Conservation (phyloP, 305 asterid species). For the Vinca major region DNA sequence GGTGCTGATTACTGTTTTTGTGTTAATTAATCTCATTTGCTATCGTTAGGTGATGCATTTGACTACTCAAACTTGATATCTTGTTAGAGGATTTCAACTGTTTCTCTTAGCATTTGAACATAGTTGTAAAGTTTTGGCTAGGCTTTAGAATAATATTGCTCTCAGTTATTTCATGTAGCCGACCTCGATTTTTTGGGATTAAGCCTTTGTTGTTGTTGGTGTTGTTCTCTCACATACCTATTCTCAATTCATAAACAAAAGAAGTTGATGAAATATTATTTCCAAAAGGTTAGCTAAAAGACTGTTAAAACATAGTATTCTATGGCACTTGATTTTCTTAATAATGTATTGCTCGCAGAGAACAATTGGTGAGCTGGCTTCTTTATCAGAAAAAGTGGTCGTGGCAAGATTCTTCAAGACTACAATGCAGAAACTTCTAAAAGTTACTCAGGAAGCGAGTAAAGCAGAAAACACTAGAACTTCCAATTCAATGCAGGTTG, state of each 20-base stretch:
- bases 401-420: slow-evolving; percentile 39
- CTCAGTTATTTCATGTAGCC: too few species aligned
- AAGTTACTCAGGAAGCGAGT: slow-evolving; percentile 45
- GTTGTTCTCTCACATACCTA: too few species aligned
- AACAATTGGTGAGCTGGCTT: slow-evolving; percentile 67
- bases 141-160: not conserved
- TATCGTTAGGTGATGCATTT: not conserved
- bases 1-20: not conserved
- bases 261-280: not conserved
- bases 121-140: not conserved
- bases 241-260: not conserved
- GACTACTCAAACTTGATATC: not conserved
- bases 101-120: not conserved
- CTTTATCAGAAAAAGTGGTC: slow-evolving; percentile 57
- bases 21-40: not conserved
- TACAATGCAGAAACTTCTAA: slow-evolving; percentile 61
- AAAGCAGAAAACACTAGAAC: slow-evolving; percentile 30
- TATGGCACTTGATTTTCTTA: not conserved
- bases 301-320: not conserved
- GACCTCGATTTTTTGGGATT: too few species aligned
- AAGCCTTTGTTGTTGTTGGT: too few species aligned
- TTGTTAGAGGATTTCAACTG: not conserved
- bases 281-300: not conserved
- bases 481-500: slow-evolving; percentile 65
- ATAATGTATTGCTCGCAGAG: slow-evolving; percentile 33